phyloP scores from a whole-genome alignment of 805 yeast species.

The Limtongia smithiae region DNA sequence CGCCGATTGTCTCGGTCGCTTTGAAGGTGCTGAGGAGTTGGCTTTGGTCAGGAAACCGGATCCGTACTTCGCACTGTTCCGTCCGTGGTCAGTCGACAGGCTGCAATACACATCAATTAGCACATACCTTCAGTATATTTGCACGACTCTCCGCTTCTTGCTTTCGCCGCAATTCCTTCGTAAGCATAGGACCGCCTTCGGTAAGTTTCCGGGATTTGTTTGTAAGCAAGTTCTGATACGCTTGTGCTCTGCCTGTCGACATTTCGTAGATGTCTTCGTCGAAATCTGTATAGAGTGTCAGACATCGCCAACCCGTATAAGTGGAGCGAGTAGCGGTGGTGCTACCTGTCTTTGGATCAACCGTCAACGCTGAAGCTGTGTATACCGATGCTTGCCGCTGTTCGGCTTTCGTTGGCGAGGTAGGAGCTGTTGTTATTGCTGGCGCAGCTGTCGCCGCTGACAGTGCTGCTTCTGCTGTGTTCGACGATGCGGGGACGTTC shows the following conservation, averaged over 20 bases:
- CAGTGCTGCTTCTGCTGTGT: not conserved
- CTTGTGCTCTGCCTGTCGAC: slow-evolving; percentile 27
- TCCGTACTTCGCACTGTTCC: slow-evolving; percentile 44
- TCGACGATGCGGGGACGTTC: not conserved
- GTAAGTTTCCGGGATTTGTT: slow-evolving; percentile 27
- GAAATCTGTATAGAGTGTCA: slow-evolving; percentile 8
- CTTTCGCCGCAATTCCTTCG: slow-evolving; percentile 42
- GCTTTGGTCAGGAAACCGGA: slow-evolving; percentile 57
- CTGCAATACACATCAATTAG: no score
- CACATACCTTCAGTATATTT: slow-evolving; percentile 28
- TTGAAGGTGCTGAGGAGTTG: slow-evolving; percentile 50
- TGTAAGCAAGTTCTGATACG: slow-evolving; percentile 28
- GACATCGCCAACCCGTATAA: no score
- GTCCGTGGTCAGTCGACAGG: slow-evolving; percentile 1
- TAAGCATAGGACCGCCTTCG: slow-evolving; percentile 41
- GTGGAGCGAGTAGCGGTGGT: not conserved
- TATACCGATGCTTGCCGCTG: slow-evolving; percentile 12
- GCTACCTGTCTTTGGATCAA: slow-evolving; percentile 10
- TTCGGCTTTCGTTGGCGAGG: not conserved
- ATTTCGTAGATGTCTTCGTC: slow-evolving; percentile 29
- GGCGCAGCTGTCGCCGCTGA: not conserved
- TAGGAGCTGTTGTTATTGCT: not conserved
- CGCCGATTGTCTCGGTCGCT: slow-evolving; percentile 44
- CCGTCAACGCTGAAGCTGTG: slow-evolving; percentile 4
- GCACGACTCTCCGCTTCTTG: slow-evolving; percentile 32